Conservation (phyloP, 306 rosid genomes). For the Luffa aegyptiaca region DNA sequence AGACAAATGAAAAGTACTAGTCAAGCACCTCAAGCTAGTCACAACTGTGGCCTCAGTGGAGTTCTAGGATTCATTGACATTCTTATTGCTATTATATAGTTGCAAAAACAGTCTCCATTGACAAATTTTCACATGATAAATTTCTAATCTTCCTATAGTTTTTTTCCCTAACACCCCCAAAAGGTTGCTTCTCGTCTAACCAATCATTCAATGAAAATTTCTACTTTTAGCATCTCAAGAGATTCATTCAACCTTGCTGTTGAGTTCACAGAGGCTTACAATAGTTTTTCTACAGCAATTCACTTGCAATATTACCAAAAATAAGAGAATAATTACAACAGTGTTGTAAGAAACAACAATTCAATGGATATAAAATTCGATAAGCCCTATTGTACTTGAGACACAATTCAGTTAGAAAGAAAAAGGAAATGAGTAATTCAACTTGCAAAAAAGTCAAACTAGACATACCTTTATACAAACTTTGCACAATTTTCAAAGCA, state of each 20-base stretch:
- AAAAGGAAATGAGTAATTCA: background rate
- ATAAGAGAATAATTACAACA: background rate
- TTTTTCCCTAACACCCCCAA: background rate
- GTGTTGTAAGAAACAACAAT: background rate
- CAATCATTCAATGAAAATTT: background rate
- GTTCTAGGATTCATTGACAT: background rate
- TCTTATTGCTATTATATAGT: background rate
- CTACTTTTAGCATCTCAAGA: background rate
- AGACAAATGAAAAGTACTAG: background rate
- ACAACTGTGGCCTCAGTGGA: background rate
- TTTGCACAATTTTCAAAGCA: conserved; percentile 36
- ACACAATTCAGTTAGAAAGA: background rate
- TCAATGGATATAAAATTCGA: background rate
- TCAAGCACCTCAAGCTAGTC: no score
- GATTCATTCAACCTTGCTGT: background rate
- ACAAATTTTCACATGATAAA: background rate
- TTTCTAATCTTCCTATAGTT: background rate
- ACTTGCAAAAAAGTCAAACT: background rate
- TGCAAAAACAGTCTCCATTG: background rate
- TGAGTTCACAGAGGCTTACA: background rate
- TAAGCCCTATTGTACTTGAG: background rate
- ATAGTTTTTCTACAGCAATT: background rate
- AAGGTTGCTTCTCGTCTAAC: background rate
- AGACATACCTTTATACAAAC: conserved; percentile 43
- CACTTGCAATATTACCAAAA: background rate